A percentile compares a stretch with the other conserved stretches of the same genome.
These are phyloP conservation scores for Sisymbrium altissimum DNA, from an alignment of 345 rosid species.

Conservation along the genomic window DNA sequence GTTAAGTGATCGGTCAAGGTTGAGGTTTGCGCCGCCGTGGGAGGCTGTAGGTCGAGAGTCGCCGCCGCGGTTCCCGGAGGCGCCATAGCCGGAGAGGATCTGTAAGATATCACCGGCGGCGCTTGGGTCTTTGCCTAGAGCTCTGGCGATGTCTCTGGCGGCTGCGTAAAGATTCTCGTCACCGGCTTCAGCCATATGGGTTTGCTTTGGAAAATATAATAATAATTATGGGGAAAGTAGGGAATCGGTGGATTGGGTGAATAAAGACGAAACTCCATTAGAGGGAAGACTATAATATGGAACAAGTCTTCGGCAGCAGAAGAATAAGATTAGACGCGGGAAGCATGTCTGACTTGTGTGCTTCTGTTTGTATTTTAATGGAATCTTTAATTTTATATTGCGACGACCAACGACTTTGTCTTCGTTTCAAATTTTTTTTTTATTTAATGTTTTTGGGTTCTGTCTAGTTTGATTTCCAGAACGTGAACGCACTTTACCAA, in stretches of 20 bases:
- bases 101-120: slow-evolving; percentile 87
- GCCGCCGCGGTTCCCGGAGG: slow-evolving; percentile 66
- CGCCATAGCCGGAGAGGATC: slow-evolving; percentile 80
- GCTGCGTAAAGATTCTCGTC: slow-evolving; percentile 85
- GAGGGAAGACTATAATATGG: slow-evolving; percentile 20
- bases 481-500: slow-evolving; percentile 11
- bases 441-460: neutral
- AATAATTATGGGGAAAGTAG: neutral
- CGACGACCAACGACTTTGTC: slow-evolving; percentile 21
- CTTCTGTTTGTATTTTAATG: slow-evolving; percentile 25
- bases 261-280: slow-evolving; percentile 23
- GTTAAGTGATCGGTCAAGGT: slow-evolving; percentile 48
- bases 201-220: neutral
- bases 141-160: slow-evolving; percentile 89
- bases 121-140: slow-evolving; percentile 71
- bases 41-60: slow-evolving; percentile 34
- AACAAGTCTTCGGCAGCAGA: slow-evolving; percentile 18
- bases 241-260: slow-evolving; percentile 5
- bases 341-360: slow-evolving; percentile 35
- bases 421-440: neutral
- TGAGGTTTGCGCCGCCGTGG: slow-evolving; percentile 33
- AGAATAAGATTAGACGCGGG: slow-evolving; percentile 32
- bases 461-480: neutral
- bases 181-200: slow-evolving; percentile 50
- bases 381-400: neutral